Base-by-base conservation (phyloP, 2,329 filamentous ascomycete species). In the Davidsoniella eucalypti region DNA sequence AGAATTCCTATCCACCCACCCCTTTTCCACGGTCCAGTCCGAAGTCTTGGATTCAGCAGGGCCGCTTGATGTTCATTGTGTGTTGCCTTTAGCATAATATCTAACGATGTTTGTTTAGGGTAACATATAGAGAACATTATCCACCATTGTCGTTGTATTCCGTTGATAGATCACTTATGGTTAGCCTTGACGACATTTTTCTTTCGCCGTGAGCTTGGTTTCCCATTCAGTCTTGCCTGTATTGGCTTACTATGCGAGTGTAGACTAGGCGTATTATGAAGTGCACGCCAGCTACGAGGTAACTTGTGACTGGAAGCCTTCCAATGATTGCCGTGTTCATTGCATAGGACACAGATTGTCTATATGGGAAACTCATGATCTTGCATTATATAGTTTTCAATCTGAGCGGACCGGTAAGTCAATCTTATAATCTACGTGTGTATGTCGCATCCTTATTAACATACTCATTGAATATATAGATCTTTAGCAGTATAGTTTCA, bases 371-470 rank as follows among this genome's bases (percentile, higher is more conserved):
- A 45, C 47, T 46, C n/a, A 68, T 61, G 59, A 59, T 56, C 55
- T 59, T 56, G 58, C 44, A 52, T 47, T 54, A 58, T 57, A 67
- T 72, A 71, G 69, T 72, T 72, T 72, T 71, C 69, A 72, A 72
- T 68, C 69, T 64, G 68, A 72, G 69, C 65, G 65, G 64, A 63
- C 40, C 65, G 61, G 54, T 52, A 37, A 29, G 39, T 41, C 21
- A n/a, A 46, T 5, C 37, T 33, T 12, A 33, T 10, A 33, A 9
- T 9, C 7, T 9, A 12, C 9, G 3, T 33, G 29, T 33, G 2
- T 33, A 33, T 12, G 2, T 12, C 21, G 12, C 12, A 33, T 33
- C 29, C 8, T 33, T 9, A 12, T 9, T 33, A 33, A 33, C 29
- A 9, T 9, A 44, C 18, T n/a, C 26, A 44, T 26, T 12, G 2